Conservation (phyloP, 2,329 filamentous ascomycete species). For the Fusarium bulbicola region DNA sequence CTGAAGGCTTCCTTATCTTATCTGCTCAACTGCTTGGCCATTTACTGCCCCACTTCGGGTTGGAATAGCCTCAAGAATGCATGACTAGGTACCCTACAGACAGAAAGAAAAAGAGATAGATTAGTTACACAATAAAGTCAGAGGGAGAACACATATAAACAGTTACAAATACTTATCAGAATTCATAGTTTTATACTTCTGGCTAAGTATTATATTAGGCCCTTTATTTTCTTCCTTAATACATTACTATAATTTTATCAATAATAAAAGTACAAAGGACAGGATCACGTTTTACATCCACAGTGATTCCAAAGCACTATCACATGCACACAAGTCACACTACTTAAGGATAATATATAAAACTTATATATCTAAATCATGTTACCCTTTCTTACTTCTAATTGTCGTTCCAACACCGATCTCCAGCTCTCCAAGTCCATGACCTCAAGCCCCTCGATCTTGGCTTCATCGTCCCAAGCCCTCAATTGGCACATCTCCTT, state of each 20-base stretch:
- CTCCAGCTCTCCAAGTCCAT: not conserved
- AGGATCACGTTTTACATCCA: fast-evolving
- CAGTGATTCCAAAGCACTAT: fast-evolving
- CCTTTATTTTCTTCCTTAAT: fast-evolving
- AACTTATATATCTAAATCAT: fast-evolving
- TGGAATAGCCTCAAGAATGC: fast-evolving
- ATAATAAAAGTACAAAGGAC: fast-evolving
- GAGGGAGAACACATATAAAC: fast-evolving
- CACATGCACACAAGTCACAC: fast-evolving
- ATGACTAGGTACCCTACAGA: not conserved
- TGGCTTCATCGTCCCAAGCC: not conserved
- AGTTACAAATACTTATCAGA: fast-evolving
- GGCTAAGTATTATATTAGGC: not conserved
- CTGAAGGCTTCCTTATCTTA: fast-evolving
- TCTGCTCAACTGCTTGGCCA: fast-evolving
- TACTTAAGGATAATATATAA: fast-evolving
- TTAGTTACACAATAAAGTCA: fast-evolving
- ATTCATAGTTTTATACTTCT: no score
- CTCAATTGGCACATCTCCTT: not conserved
- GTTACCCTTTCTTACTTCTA: not conserved
- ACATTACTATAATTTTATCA: fast-evolving
- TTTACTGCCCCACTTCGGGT: fast-evolving
- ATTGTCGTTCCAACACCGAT: not conserved
- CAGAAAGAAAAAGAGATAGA: fast-evolving
- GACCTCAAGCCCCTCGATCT: not conserved